Evolutionary conservation across 129 eudicot species (phyloP).

Genomic region (Chrysanthemum makinoi): DNA sequence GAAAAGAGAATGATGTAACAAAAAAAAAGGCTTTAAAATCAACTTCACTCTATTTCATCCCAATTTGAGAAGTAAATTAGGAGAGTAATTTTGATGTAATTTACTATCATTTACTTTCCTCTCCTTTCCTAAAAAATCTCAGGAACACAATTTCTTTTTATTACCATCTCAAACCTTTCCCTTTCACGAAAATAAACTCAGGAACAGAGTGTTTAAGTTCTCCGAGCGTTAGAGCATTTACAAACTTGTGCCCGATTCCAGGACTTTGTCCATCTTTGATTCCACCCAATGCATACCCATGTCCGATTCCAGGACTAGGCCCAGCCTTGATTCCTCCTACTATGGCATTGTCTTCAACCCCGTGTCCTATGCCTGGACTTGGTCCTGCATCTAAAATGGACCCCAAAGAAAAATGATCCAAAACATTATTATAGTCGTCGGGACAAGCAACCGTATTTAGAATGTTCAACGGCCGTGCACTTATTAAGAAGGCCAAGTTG

Average conservation of each 20-base stretch:
- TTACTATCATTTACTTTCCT: no score
- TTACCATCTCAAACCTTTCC: no score
- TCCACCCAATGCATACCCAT: conserved; percentile 1
- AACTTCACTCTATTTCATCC: no score
- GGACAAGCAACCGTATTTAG: conserved; percentile 19
- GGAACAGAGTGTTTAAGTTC: no score
- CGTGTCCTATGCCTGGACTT: conserved; percentile 32
- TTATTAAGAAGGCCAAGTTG: conserved; percentile 15
- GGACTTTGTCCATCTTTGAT: conserved; percentile 19
- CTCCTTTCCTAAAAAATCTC: no score
- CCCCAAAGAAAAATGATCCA: conserved; percentile 23
- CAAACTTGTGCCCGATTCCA: background rate
- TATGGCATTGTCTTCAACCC: conserved; percentile 15
- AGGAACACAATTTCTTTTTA: no score
- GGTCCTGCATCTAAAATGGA: conserved; percentile 36
- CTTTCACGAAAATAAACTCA: no score
- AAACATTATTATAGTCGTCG: background rate
- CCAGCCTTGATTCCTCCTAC: conserved; percentile 38
- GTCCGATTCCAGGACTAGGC: conserved; percentile 17
- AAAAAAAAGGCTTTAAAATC: no score
- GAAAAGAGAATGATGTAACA: no score
- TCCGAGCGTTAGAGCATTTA: conserved; percentile 5
- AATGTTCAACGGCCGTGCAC: conserved; percentile 23
- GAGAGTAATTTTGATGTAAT: no score
- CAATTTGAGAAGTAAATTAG: no score